Evolutionary conservation across 306 rosid species (phyloP), one percentile per base, ranked within the genome.

Genomic region (Sechiopsis laciniata): DNA sequence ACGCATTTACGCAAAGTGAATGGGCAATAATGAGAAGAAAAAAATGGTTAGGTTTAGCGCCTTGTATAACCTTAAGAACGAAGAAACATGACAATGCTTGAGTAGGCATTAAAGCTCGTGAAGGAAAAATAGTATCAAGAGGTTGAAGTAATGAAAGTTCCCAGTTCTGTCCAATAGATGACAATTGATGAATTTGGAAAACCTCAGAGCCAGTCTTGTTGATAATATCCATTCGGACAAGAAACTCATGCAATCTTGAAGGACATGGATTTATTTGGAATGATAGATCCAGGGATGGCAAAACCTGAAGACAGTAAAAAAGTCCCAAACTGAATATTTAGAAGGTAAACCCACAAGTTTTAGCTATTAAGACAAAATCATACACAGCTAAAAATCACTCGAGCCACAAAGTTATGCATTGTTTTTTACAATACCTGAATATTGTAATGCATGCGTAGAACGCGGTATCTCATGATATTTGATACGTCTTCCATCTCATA

Each of bases 21-120:
- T 14, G 55, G 22, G 37, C n/a, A 21, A n/a, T 17, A 52, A 65
- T 37, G 2, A 42, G 48, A 17, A 53, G 45, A 72, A 40, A 10
- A 17, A 17, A 55, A 56, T 6, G 56, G 17, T 29, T 54, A 78
- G 70, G 57, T 78, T 50, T 63, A 73, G 73, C 58, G 53, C 73
- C 76, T 77, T 5, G 73, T 65, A 80, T 78, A 45, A 94, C 99
- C 99, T 91, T 87, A 57, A 95, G 88, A 64, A 77, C 80, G 83
- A 91, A 91, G 83, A 91, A 95, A 81, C 96, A 87, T 42, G 99
- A 91, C 77, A 95, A 80, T 73, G 95, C 87, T 82, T 95, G 99
- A 79, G 87, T 94, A 66, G 95, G 85, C 87, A 80, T 73, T 78
- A 95, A 76, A 35, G 88, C 84, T 75, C 85, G 85, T 15, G 90